These are phyloP conservation scores for Starmerella ratchasimensis DNA, from an alignment of 805 yeast species.

Conservation along the genomic window DNA sequence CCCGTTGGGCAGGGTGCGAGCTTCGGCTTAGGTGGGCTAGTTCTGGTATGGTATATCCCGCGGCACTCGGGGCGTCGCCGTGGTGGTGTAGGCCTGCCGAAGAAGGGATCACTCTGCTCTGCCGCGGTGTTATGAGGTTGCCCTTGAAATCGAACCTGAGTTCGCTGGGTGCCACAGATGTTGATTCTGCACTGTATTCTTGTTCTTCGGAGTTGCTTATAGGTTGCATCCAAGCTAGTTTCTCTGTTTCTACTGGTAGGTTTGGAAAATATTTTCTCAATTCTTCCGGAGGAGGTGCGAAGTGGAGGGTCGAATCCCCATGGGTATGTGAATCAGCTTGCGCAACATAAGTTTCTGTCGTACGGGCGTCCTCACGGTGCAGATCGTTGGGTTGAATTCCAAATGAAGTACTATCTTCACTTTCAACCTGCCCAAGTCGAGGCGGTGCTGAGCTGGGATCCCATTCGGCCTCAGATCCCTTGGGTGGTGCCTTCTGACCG, in stretches of 20 bases:
- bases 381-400: too few relatives aligned
- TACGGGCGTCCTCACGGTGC: too few relatives aligned
- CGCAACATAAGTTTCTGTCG: too few relatives aligned
- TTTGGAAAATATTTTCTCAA: constrained; percentile 80
- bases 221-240: constrained; percentile 85
- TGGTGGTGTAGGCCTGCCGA: constrained; percentile 79
- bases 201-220: constrained; percentile 30
- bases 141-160: constrained; percentile 85
- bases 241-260: constrained; percentile 65
- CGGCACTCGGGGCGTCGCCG: constrained; percentile 70
- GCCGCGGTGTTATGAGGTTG: constrained; percentile 47
- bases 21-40: constrained; percentile 68
- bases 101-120: constrained; percentile 38
- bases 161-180: constrained; percentile 35
- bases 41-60: constrained; percentile 84
- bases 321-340: too few relatives aligned
- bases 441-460: constrained; percentile 6
- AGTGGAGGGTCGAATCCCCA: constrained; percentile 25
- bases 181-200: constrained; percentile 39
- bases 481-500: constrained; percentile 3
- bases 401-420: too few relatives aligned
- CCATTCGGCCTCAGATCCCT: constrained; percentile 9
- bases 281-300: constrained; percentile 49
- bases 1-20: constrained; percentile 68
- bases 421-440: neutral